A percentile compares a stretch with the other conserved stretches of the same genome.
Evolutionary conservation across 306 rosid genomes (phyloP).

Genomic region (Argentina anserina): DNA sequence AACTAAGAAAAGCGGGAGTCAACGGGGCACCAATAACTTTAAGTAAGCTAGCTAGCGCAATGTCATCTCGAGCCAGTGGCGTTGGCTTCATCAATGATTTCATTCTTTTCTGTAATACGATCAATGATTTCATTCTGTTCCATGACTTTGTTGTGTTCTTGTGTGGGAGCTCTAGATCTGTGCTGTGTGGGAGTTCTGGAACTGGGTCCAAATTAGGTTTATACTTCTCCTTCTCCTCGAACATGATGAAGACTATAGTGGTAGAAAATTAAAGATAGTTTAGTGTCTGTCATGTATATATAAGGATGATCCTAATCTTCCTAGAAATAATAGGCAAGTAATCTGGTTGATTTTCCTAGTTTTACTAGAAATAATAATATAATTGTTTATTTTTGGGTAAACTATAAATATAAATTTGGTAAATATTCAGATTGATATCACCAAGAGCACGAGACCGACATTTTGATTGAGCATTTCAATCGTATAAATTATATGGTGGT

Average conservation of each 20-base stretch:
- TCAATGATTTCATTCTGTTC: constrained; percentile 45
- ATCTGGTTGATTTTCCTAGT: neutral
- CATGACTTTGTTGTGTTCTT: constrained; percentile 40
- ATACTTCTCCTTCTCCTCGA: constrained; percentile 58
- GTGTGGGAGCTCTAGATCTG: too few relatives aligned
- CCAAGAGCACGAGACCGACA: constrained; percentile 9
- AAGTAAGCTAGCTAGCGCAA: constrained; percentile 36
- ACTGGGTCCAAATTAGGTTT: constrained; percentile 84
- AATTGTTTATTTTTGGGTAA: neutral
- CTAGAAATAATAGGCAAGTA: neutral
- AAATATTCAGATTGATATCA: too few relatives aligned
- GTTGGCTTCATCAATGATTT: constrained; percentile 25
- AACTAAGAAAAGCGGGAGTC: constrained; percentile 55
- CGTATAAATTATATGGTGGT: neutral
- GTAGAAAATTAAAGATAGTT: neutral
- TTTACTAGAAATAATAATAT: neutral
- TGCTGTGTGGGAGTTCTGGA: constrained; percentile 60
- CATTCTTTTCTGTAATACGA: constrained; percentile 20
- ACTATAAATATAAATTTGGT: neutral
- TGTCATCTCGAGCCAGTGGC: constrained; percentile 31
- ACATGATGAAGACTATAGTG: neutral
- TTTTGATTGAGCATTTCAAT: neutral
- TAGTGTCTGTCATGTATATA: neutral
- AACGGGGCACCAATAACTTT: constrained; percentile 88
- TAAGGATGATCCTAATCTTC: neutral